A percentile compares a stretch with the other conserved stretches of the same genome.
Evolutionary conservation across 163 green algal species (phyloP).

Genomic region (Chloromonas sp.): DNA sequence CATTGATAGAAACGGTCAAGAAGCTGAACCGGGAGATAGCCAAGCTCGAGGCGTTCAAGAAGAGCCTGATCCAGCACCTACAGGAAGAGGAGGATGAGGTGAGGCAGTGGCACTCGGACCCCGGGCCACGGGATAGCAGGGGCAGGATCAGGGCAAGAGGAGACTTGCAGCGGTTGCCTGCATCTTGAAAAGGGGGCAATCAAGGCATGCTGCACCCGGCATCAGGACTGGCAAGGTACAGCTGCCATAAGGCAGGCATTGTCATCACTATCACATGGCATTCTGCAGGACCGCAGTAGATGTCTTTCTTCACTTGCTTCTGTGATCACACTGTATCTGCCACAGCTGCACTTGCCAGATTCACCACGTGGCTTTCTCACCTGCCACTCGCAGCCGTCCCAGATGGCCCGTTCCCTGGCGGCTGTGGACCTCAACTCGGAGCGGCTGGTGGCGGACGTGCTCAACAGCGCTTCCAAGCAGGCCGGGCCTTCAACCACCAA

Average conservation of each 20-base stretch:
- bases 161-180: not conserved
- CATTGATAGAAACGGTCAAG: conserved; percentile 60
- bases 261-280: conserved; percentile 1
- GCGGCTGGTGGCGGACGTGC: conserved; percentile 44
- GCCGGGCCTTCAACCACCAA: not conserved
- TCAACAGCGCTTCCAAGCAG: conserved; percentile 35
- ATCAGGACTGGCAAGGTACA: not conserved
- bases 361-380: too few species aligned
- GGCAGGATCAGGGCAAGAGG: not conserved
- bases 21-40: conserved; percentile 62
- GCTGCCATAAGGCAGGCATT: not conserved
- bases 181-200: not conserved
- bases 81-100: conserved; percentile 51
- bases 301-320: too few species aligned
- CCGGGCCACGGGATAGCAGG: not conserved
- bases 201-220: not conserved
- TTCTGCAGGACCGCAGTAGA: not conserved
- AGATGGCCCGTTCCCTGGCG: conserved; percentile 27
- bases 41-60: conserved; percentile 65
- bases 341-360: too few species aligned
- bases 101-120: not conserved
- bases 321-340: too few species aligned
- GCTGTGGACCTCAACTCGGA: conserved; percentile 45
- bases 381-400: not conserved
- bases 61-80: conserved; percentile 63